Conservation (phyloP, 1,139 yeast species). For the Yamadazyma siamensis region DNA sequence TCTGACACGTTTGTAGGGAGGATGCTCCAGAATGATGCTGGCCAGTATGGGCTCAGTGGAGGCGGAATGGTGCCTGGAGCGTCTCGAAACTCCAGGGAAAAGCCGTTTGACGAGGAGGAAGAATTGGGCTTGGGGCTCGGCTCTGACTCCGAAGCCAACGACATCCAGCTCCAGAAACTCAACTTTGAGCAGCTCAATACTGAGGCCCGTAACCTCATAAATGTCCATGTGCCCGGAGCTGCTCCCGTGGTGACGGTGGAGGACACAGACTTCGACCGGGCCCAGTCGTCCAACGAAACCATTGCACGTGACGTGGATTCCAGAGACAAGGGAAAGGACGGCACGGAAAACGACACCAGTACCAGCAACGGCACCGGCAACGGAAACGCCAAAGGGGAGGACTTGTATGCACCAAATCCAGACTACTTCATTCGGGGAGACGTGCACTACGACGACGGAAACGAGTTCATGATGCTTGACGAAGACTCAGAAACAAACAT, state of each 20-base stretch:
- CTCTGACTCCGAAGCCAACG: slow-evolving; percentile 16
- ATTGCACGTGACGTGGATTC: slow-evolving; percentile 7
- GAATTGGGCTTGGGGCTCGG: slow-evolving; percentile 19
- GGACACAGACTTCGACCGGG: slow-evolving; percentile 2
- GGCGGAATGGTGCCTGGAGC: slow-evolving; percentile 48
- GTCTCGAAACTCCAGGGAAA: slow-evolving; percentile 18
- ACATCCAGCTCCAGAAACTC: slow-evolving; percentile 34
- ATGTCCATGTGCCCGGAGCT: slow-evolving; percentile 32
- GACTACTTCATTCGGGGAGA: slow-evolving; percentile 36
- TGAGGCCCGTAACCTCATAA: slow-evolving; percentile 40
- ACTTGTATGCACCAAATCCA: slow-evolving; percentile 47
- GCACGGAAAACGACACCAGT: slow-evolving; percentile 2
- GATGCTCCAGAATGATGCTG: slow-evolving; percentile 25
- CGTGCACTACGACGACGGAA: slow-evolving; percentile 24
- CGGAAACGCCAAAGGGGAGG: slow-evolving; percentile 6
- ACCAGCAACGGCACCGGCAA: slow-evolving; percentile 2
- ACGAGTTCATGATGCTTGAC: slow-evolving; percentile 31
- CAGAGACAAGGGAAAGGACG: slow-evolving; percentile 1
- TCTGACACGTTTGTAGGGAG: slow-evolving; percentile 42
- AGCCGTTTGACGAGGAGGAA: slow-evolving; percentile 19
- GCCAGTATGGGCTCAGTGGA: slow-evolving; percentile 29
- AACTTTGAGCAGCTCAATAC: slow-evolving; percentile 34
- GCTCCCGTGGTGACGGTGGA: slow-evolving; percentile 6
- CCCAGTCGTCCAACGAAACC: slow-evolving; percentile 15
- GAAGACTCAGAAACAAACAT: slow-evolving; percentile 49